A percentile compares a stretch with the other conserved stretches of the same genome.
Conservation (phyloP, 352 stramenopile species). For the Phytophthora fragariaefolia region DNA sequence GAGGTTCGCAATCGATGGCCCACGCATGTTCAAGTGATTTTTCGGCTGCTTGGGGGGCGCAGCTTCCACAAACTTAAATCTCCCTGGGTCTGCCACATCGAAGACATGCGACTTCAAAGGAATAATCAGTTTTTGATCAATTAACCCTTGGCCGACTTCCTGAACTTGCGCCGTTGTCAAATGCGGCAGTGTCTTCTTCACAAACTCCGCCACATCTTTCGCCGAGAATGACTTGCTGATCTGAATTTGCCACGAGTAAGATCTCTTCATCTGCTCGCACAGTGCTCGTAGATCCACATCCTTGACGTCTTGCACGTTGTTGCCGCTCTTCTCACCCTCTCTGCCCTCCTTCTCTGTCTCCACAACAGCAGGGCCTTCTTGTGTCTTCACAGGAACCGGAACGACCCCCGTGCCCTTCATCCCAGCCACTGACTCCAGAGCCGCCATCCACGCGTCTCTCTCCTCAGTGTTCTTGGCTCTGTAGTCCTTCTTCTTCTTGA, state of each 20-base stretch:
- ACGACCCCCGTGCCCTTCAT: conserved; percentile 47
- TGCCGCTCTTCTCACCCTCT: conserved; percentile 15
- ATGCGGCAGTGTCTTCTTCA: conserved; percentile 51
- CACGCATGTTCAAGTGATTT: conserved; percentile 71
- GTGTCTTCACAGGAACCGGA: conserved; percentile 17
- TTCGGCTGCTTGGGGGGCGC: conserved; percentile 58
- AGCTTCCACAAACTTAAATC: conserved; percentile 73
- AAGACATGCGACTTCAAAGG: conserved; percentile 83
- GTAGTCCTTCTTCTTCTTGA: conserved; percentile 85
- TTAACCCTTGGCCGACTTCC: conserved; percentile 68
- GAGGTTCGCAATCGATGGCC: conserved; percentile 79
- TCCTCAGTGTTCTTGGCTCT: conserved; percentile 62
- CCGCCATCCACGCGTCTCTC: conserved; percentile 71
- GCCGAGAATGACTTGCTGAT: conserved; percentile 83
- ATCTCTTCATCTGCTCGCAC: conserved; percentile 78
- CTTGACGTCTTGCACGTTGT: conserved; percentile 36
- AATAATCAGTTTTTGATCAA: conserved; percentile 76
- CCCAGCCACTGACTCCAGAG: conserved; percentile 64
- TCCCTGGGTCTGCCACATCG: conserved; percentile 55
- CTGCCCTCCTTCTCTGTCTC: conserved; percentile 17
- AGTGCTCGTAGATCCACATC: conserved; percentile 63
- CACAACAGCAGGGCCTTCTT: conserved; percentile 6
- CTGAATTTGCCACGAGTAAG: conserved; percentile 71
- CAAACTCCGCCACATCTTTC: conserved; percentile 71
- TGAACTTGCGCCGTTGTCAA: conserved; percentile 47